Base-by-base conservation (phyloP, 2,329 filamentous ascomycete species). In the Endocalyx cinctus region DNA sequence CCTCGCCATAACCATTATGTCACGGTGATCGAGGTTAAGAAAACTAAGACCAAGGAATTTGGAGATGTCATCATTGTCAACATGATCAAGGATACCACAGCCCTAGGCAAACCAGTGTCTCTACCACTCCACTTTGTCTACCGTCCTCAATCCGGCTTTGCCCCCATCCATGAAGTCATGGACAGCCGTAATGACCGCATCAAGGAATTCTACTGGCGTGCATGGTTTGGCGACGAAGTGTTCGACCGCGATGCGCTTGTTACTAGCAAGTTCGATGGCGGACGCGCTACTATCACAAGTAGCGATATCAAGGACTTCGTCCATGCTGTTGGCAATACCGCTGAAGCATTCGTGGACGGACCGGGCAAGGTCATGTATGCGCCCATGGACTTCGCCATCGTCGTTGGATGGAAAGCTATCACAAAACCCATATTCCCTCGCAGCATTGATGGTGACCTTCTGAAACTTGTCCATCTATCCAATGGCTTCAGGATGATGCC, bases 401-500 rank as follows among this genome's bases (percentile, higher is more conserved):
- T 96, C n/a, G 84, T 94, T 31, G 89, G 89, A 42, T 96, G 89
- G 89, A 97, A 98, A 69, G 92, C 92, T 27, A 98, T 98, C 55
- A 98, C 89, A 10, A 97, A 97, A 74, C 92, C 92, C 11, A 98
- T 98, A 62, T 98, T 98, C 75, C 92, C 92, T 45, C 82, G 88
- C 48, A 87, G 81, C 41, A 97, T 98, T 51, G 92, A 98, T 50
- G 92, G 94, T 46, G 92, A 98, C 57, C 71, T 98, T 34, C 74
- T 98, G 41, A 96, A 94, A 68, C 79, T 98, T 34, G 90, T 98
- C 10, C 92, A 98, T 65, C 67, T 98, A 41, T 97, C 92, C 30
- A 98, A 98, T 62, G 83, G 86, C 42, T 98, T 97, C 82, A 85
- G 92, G 52, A 98, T 98, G 92, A 77, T 97, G 47, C 89, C 92